phyloP scores from a whole-genome alignment of 768 basidiomycete genomes.

The Termitomyces sp. region DNA sequence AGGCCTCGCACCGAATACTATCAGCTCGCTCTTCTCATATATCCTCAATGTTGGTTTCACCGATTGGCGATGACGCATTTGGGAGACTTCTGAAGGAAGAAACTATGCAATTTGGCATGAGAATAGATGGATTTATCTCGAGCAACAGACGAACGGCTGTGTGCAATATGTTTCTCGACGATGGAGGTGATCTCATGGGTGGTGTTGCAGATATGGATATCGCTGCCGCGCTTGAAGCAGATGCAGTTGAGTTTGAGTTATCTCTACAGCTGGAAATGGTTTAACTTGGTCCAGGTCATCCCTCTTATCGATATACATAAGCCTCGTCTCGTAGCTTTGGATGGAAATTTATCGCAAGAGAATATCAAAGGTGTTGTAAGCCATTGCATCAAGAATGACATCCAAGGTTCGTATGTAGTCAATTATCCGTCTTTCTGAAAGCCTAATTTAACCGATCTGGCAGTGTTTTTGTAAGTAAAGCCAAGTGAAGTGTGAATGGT shows the following conservation, averaged over 20 bases:
- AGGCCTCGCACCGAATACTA: slow-evolving; percentile 72
- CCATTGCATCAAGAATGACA: slow-evolving; percentile 40
- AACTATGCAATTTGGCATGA: slow-evolving; percentile 61
- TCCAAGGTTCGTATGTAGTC: slow-evolving; percentile 44
- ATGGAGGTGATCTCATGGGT: slow-evolving; percentile 61
- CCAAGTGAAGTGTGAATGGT: neutral
- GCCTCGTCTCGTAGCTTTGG: slow-evolving; percentile 63
- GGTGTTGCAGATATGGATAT: slow-evolving; percentile 93
- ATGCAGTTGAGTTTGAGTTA: slow-evolving; percentile 30
- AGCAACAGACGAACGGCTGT: slow-evolving; percentile 56
- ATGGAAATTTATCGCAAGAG: slow-evolving; percentile 65
- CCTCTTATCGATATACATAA: slow-evolving; percentile 37
- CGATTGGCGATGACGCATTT: slow-evolving; percentile 73
- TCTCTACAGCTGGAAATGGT: neutral
- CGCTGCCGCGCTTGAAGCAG: slow-evolving; percentile 39
- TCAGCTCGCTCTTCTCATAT: slow-evolving; percentile 25
- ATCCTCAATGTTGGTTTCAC: slow-evolving; percentile 62
- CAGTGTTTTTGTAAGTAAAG: slow-evolving; percentile 70
- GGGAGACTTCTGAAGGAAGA: slow-evolving; percentile 61
- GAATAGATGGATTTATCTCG: slow-evolving; percentile 66
- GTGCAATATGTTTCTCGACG: slow-evolving; percentile 82
- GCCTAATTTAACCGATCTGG: neutral
- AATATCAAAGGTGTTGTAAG: slow-evolving; percentile 46
- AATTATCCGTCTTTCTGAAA: neutral
- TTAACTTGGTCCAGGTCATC: slow-evolving; percentile 37